These are phyloP conservation scores for Ochetophila trinervis DNA, from an alignment of 306 rosid species.

Conservation along the genomic window DNA sequence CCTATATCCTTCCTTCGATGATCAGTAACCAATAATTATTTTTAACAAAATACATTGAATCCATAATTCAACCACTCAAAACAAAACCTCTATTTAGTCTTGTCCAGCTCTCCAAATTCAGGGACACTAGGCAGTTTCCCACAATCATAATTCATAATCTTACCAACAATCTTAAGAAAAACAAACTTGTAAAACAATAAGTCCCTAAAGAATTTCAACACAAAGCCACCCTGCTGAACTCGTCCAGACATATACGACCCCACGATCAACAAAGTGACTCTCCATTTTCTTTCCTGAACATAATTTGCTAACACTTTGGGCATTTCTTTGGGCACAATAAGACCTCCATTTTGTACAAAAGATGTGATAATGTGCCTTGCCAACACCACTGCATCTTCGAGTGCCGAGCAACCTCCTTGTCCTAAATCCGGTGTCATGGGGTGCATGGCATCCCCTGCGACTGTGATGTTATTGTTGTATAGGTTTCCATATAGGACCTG, in stretches of 20 bases:
- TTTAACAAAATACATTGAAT: no score
- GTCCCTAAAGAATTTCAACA: conserved; percentile 20
- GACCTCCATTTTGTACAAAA: conserved; percentile 3
- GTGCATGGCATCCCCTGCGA: conserved; percentile 26
- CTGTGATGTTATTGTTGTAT: conserved; percentile 14
- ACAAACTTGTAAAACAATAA: conserved; percentile 16
- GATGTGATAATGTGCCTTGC: conserved; percentile 6
- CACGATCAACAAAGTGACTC: neutral
- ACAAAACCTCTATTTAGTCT: no score
- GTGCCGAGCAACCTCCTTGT: conserved; percentile 13
- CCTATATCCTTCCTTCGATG: no score
- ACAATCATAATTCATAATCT: conserved; percentile 7
- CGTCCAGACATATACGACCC: conserved; percentile 24
- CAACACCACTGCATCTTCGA: conserved; percentile 25
- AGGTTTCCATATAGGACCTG: conserved; percentile 10
- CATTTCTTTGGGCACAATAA: conserved; percentile 1
- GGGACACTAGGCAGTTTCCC: conserved; percentile 19
- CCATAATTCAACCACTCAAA: no score
- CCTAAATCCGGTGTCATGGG: conserved; percentile 26
- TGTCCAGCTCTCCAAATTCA: no score
- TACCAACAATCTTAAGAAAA: neutral
- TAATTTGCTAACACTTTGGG: conserved; percentile 6
- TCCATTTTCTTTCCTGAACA: conserved; percentile 29
- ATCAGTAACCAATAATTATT: no score
- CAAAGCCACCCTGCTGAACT: conserved; percentile 17